Evolutionary conservation across 2,329 filamentous ascomycete genomes (phyloP).

Genomic region (Colletotrichum endophyticum): DNA sequence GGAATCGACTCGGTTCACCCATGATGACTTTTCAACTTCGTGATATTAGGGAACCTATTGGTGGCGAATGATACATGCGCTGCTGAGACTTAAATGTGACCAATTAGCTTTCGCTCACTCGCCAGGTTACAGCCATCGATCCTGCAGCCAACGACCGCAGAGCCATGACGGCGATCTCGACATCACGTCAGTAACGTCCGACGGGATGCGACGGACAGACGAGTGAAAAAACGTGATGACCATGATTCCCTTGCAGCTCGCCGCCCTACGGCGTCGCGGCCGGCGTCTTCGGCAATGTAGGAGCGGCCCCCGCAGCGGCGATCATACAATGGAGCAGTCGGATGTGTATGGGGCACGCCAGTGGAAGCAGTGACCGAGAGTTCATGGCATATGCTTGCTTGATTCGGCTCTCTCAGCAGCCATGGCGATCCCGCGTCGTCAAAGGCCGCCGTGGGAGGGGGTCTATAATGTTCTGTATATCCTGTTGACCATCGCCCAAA

Average conservation of each 20-base stretch:
- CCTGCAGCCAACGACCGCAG: not conserved
- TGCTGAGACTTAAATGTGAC: not conserved
- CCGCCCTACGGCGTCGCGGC: not conserved
- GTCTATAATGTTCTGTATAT: not conserved
- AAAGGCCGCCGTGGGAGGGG: not conserved
- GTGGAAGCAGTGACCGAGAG: not conserved
- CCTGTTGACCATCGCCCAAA: not conserved
- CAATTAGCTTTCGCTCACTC: not conserved
- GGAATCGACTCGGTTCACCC: rapidly evolving
- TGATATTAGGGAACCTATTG: rapidly evolving
- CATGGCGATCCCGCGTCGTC: not conserved
- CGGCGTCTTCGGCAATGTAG: not conserved
- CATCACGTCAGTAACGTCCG: not conserved
- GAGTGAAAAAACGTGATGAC: not conserved
- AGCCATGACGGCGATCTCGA: not conserved
- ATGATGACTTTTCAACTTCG: not conserved
- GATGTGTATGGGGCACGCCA: constrained; percentile 1
- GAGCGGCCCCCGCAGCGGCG: not conserved
- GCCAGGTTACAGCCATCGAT: not conserved
- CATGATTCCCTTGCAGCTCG: not conserved
- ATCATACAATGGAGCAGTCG: constrained; percentile 14
- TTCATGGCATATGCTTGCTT: not conserved
- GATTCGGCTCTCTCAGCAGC: not conserved
- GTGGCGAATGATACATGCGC: not conserved
- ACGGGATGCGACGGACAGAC: not conserved